Evolutionary conservation across 495 filamentous ascomycete genomes (phyloP).

Genomic region (Penicillium chermesinum): DNA sequence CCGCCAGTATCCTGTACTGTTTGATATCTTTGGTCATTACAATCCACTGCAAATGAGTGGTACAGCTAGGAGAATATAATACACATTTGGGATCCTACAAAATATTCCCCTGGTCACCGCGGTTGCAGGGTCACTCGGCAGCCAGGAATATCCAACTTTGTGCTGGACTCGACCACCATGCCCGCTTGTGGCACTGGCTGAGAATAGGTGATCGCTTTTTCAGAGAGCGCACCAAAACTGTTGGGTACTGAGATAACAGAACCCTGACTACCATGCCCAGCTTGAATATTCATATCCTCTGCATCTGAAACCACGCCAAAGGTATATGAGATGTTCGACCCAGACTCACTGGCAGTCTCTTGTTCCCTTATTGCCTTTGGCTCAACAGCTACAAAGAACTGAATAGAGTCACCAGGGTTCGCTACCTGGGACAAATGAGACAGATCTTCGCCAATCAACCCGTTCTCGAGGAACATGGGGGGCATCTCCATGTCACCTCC

Average conservation of each 20-base stretch:
- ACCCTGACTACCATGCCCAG: constrained; percentile 11
- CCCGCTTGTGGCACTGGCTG: constrained; percentile 19
- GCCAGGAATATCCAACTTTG: constrained; percentile 41
- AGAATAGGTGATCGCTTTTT: constrained; percentile 44
- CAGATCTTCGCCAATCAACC: constrained; percentile 28
- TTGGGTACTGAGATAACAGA: constrained; percentile 24
- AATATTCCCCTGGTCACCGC: neutral
- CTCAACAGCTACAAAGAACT: constrained; percentile 38
- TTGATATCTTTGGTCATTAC: neutral
- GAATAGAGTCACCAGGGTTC: constrained; percentile 42
- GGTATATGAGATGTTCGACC: neutral
- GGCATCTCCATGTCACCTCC: constrained; percentile 10
- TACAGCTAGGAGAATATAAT: neutral
- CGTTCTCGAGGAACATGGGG: constrained; percentile 19
- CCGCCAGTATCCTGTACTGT: neutral
- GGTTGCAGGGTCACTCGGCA: constrained; percentile 23
- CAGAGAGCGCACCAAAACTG: constrained; percentile 47
- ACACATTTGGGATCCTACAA: neutral
- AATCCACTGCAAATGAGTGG: neutral
- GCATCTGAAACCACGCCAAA: constrained; percentile 2
- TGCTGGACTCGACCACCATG: constrained; percentile 18
- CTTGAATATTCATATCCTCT: constrained; percentile 12
- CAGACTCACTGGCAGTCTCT: neutral
- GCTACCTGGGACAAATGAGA: constrained; percentile 42
- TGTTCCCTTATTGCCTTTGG: neutral